Conservation (phyloP, 345 rosid species). For the Syzygium oleosum region DNA sequence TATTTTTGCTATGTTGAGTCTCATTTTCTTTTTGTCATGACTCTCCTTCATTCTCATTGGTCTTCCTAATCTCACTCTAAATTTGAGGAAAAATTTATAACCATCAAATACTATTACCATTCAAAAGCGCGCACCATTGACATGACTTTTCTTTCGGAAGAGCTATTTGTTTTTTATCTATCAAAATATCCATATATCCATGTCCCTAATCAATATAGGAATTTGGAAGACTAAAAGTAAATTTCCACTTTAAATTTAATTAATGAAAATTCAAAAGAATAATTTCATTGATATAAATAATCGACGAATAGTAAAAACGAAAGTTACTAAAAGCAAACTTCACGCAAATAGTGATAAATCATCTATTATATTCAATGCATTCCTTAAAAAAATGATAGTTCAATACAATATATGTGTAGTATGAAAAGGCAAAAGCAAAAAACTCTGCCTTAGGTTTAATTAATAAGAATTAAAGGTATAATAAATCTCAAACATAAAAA, state of each 20-base stretch:
- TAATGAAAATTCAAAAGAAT: not conserved
- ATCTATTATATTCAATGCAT: not conserved
- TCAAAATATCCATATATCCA: not conserved
- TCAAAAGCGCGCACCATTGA: not conserved
- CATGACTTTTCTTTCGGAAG: not conserved
- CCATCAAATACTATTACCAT: not conserved
- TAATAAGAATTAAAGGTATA: not conserved
- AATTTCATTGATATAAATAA: not conserved
- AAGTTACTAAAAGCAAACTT: not conserved
- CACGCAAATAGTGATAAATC: not conserved
- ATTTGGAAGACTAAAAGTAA: not conserved
- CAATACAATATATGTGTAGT: not conserved
- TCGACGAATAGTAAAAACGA: not conserved
- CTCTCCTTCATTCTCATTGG: not conserved
- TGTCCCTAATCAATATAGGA: not conserved
- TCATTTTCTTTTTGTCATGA: not conserved
- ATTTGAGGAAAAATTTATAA: not conserved
- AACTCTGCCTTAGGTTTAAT: not conserved
- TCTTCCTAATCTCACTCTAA: not conserved
- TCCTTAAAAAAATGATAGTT: not conserved
- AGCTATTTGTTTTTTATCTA: not conserved
- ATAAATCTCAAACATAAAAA: not conserved
- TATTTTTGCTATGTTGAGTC: not conserved
- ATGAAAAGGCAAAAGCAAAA: not conserved
- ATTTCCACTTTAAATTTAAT: not conserved